Conservation (phyloP, 78 protist genomes). For the Dictyostelium intermedium region DNA sequence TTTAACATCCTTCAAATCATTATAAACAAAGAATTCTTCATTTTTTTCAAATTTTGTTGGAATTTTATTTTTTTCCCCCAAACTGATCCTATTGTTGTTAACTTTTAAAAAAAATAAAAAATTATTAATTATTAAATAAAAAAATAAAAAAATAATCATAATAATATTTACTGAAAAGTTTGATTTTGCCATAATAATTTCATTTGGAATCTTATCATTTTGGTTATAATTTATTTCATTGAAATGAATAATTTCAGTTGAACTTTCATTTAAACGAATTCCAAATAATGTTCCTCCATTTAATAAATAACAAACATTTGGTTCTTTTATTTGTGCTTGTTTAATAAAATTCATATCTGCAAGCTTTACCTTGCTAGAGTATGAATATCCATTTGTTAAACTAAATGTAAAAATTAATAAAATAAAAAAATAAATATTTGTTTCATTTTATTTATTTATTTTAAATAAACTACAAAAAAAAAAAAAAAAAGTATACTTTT, state of each 20-base stretch:
- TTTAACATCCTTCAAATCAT: neutral
- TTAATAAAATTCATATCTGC: neutral
- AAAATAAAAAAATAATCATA: neutral
- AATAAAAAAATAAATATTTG: neutral
- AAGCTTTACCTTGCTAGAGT: neutral
- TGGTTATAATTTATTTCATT: neutral
- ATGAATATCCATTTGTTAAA: neutral
- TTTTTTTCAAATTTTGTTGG: neutral
- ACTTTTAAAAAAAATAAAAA: neutral
- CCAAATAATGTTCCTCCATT: neutral
- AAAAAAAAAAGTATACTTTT: no score
- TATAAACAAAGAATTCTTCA: neutral
- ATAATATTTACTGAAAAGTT: neutral
- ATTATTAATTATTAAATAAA: neutral
- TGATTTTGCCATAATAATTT: neutral
- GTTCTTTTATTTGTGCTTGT: neutral
- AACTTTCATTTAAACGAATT: neutral
- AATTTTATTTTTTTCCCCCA: neutral
- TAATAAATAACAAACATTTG: neutral
- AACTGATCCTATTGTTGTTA: neutral
- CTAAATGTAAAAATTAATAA: neutral
- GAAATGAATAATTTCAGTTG: neutral
- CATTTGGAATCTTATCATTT: neutral
- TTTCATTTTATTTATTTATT: neutral
- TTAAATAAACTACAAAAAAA: no score